phyloP scores from a whole-genome alignment of 2,329 filamentous ascomycete species.

The Acephala macrosclerotiorum region DNA sequence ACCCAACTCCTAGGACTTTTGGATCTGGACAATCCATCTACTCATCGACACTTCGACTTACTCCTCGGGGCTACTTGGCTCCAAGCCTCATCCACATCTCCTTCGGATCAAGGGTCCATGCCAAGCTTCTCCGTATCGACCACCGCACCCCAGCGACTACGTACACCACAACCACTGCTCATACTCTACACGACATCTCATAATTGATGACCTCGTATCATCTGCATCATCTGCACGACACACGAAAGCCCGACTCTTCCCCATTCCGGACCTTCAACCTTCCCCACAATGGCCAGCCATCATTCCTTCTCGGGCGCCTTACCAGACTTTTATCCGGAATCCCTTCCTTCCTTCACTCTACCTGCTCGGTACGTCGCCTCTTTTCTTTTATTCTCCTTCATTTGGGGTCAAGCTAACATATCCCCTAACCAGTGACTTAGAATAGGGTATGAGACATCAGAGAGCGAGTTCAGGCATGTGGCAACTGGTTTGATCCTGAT shows the following conservation, averaged over 20 bases:
- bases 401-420: neutral
- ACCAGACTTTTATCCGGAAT: neutral
- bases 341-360: neutral
- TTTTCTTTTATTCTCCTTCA: neutral
- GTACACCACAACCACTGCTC: neutral
- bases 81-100: neutral
- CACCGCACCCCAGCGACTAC: neutral
- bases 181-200: neutral
- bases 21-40: neutral
- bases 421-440: conserved; percentile 17
- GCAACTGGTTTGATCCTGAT: conserved; percentile 7
- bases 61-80: neutral
- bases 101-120: neutral
- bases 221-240: neutral
- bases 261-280: neutral
- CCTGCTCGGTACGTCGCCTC: neutral
- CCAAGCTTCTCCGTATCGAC: neutral
- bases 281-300: neutral
- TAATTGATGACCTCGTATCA: neutral
- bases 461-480: conserved; percentile 10
- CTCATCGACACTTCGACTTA: neutral
- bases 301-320: neutral
- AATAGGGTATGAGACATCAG: conserved; percentile 12
- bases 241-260: neutral
- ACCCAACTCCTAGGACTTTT: neutral